Conservation (phyloP, 805 yeast species). For the Wickerhamomyces rabaulensis region DNA sequence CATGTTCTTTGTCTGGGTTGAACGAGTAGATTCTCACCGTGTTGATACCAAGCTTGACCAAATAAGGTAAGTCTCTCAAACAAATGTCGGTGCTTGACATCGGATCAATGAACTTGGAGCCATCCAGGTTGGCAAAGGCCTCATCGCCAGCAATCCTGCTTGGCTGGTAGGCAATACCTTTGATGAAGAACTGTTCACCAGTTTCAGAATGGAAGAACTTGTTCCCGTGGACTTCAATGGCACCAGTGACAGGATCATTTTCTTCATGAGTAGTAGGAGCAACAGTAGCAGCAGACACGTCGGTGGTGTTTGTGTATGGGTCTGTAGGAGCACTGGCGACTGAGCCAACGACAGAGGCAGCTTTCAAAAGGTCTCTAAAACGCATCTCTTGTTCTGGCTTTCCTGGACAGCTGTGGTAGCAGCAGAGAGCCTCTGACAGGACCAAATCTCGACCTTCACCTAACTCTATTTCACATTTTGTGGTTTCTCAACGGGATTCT, state of each 20-base stretch:
- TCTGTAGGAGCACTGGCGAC: background rate
- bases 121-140: slow-evolving; percentile 13
- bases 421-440: background rate
- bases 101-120: slow-evolving; percentile 56
- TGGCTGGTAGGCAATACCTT: slow-evolving; percentile 86
- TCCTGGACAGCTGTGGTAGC: background rate
- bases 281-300: background rate
- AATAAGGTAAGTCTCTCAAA: slow-evolving; percentile 77
- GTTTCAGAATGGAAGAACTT: slow-evolving; percentile 69
- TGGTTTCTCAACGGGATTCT: background rate
- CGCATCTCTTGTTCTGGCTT: background rate
- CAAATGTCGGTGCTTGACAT: slow-evolving; percentile 67
- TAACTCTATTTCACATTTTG: background rate
- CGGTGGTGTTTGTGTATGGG: background rate
- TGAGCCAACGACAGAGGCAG: background rate
- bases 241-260: slow-evolving; percentile 16
- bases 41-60: slow-evolving; percentile 64
- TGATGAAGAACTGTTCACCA: slow-evolving; percentile 80
- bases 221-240: slow-evolving; percentile 62
- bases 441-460: background rate
- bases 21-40: slow-evolving; percentile 83
- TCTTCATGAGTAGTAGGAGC: background rate
- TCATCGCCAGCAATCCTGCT: slow-evolving; percentile 38
- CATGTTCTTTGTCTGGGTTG: slow-evolving; percentile 67
- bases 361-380: background rate